Conservation (phyloP, 2,329 filamentous ascomycete genomes). For the Colletotrichum paranaense region DNA sequence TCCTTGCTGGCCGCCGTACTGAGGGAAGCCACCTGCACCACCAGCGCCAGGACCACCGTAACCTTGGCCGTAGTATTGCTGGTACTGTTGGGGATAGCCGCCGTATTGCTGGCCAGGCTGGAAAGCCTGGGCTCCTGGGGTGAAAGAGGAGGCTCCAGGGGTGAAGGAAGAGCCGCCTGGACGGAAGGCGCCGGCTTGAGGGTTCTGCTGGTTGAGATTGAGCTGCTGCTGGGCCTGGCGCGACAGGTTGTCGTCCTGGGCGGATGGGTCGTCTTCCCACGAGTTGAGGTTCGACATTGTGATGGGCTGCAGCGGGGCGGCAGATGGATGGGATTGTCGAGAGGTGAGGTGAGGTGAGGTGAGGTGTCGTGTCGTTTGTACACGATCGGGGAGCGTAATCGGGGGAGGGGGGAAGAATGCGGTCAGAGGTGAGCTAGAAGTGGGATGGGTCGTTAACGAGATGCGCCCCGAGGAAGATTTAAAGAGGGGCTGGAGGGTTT, state of each 20-base stretch:
- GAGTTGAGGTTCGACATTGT: slow-evolving; percentile 92
- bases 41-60: slow-evolving; percentile 47
- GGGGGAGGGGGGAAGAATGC: slow-evolving; percentile 19
- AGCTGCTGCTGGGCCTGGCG: slow-evolving; percentile 81
- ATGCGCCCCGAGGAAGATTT: slow-evolving; percentile 32
- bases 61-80: slow-evolving; percentile 63
- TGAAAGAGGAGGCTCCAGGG: slow-evolving; percentile 77
- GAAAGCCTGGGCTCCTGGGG: slow-evolving; percentile 77
- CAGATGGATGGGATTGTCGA: slow-evolving; percentile 11
- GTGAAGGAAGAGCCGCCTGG: slow-evolving; percentile 68
- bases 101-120: slow-evolving; percentile 78
- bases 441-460: slow-evolving; percentile 32
- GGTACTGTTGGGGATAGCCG: slow-evolving; percentile 66
- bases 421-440: slow-evolving; percentile 27
- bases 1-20: slow-evolving; percentile 59
- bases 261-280: slow-evolving; percentile 89
- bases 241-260: slow-evolving; percentile 82
- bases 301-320: slow-evolving; percentile 23
- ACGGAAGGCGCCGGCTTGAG: slow-evolving; percentile 57
- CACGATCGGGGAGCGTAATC: background rate
- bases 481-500: slow-evolving; percentile 34
- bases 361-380: slow-evolving; percentile 1
- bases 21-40: slow-evolving; percentile 57
- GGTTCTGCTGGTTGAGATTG: slow-evolving; percentile 72
- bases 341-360: background rate